These are phyloP conservation scores for Dictyostelium purpureum DNA, from an alignment of 78 protist species.

Conservation along the genomic window DNA sequence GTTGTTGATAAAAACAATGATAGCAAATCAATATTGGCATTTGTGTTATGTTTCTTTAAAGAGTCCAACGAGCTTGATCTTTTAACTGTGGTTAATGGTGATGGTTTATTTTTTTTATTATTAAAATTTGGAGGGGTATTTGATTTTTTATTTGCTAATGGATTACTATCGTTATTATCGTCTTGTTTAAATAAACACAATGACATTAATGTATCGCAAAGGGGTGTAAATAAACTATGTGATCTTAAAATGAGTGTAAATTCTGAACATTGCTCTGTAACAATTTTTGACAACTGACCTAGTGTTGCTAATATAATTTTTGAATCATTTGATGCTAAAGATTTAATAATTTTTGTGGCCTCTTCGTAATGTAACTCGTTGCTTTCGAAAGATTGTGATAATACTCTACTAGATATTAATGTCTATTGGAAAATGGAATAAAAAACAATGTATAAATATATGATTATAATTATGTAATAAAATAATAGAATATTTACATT, in stretches of 20 bases:
- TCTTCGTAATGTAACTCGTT: conserved; percentile 3
- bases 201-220: background rate
- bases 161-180: background rate
- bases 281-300: background rate
- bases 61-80: conserved; percentile 12
- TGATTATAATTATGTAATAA: background rate
- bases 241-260: conserved; percentile 41
- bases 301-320: background rate
- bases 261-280: background rate
- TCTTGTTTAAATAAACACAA: background rate
- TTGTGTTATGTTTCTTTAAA: background rate
- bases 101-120: background rate
- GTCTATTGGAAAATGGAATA: background rate
- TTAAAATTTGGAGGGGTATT: background rate
- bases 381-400: background rate
- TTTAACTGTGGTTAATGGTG: background rate
- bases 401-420: background rate
- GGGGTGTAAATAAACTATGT: background rate
- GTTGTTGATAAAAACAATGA: conserved; percentile 20
- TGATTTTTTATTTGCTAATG: background rate
- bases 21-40: background rate
- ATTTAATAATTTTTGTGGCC: background rate
- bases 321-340: background rate
- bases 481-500: background rate
- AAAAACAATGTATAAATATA: background rate